phyloP scores from a whole-genome alignment of 306 rosid species.

The Corylus americana region DNA sequence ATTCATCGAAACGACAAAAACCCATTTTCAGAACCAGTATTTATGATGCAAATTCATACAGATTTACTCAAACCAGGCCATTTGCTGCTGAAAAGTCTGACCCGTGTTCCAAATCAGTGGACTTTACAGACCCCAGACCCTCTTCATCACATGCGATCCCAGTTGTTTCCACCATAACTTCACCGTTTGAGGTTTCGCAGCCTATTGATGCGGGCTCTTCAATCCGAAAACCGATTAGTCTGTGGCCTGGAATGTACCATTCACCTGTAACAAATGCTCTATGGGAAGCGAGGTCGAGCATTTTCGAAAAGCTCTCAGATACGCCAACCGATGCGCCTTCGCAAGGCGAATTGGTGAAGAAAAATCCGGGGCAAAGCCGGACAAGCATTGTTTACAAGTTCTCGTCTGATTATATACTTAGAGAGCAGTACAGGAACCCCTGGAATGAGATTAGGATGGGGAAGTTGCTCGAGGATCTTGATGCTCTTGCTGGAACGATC shows the following conservation, averaged over 20 bases:
- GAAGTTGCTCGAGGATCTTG: constrained; percentile 83
- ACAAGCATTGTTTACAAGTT: constrained; percentile 63
- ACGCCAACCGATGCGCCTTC: constrained; percentile 1
- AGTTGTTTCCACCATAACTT: constrained; percentile 2
- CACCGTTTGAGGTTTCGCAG: constrained; percentile 11
- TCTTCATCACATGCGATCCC: constrained; percentile 2
- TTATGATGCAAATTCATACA: not conserved
- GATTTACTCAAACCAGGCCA: not conserved
- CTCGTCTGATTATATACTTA: constrained; percentile 64
- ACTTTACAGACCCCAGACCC: not conserved
- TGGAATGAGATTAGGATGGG: constrained; percentile 79
- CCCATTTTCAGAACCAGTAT: not conserved
- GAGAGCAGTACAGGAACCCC: constrained; percentile 83
- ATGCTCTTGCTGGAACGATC: constrained; percentile 88
- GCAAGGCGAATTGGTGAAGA: constrained; percentile 25
- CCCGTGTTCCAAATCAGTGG: constrained; percentile 1
- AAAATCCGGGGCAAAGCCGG: constrained; percentile 59
- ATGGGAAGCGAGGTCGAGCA: constrained; percentile 79
- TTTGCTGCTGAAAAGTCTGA: not conserved
- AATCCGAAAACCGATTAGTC: constrained; percentile 58
- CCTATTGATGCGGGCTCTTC: constrained; percentile 71
- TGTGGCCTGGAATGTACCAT: constrained; percentile 77
- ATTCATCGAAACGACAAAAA: not conserved
- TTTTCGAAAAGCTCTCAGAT: constrained; percentile 35
- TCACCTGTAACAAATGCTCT: constrained; percentile 84